These are phyloP conservation scores for Pholiota molesta DNA, from an alignment of 768 basidiomycete species.

Conservation along the genomic window DNA sequence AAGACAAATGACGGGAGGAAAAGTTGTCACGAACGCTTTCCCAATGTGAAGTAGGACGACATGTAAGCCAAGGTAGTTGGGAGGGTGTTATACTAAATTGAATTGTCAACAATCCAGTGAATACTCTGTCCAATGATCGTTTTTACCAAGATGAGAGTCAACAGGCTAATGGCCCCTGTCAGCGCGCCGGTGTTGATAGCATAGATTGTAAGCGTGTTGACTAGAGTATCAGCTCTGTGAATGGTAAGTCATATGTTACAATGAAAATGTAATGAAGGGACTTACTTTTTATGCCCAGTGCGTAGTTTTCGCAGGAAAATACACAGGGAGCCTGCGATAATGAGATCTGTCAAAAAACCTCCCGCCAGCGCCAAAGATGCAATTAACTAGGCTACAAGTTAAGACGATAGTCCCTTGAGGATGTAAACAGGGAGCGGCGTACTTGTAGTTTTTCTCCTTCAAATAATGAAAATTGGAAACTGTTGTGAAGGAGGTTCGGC, in stretches of 20 bases:
- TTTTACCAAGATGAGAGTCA: slow-evolving; percentile 39
- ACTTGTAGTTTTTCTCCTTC: slow-evolving; percentile 43
- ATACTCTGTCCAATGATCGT: background rate
- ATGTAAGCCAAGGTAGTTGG: slow-evolving; percentile 59
- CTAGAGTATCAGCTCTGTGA: slow-evolving; percentile 55
- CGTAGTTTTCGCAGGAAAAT: slow-evolving; percentile 57
- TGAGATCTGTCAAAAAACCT: slow-evolving; percentile 52
- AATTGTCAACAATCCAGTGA: slow-evolving; percentile 4
- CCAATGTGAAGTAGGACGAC: slow-evolving; percentile 59
- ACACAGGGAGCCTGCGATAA: slow-evolving; percentile 54
- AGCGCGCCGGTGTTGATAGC: slow-evolving; percentile 64
- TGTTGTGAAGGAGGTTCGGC: slow-evolving; percentile 19
- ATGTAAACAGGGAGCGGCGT: slow-evolving; percentile 10
- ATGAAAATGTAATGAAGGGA: slow-evolving; percentile 28
- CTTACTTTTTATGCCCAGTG: slow-evolving; percentile 43
- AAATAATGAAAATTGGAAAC: slow-evolving; percentile 36
- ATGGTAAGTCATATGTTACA: background rate
- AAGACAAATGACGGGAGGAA: background rate
- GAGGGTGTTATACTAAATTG: slow-evolving; percentile 51
- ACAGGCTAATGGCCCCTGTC: slow-evolving; percentile 54
- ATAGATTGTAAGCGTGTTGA: slow-evolving; percentile 58
- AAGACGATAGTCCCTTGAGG: background rate
- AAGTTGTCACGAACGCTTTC: slow-evolving; percentile 47
- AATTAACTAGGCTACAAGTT: slow-evolving; percentile 35
- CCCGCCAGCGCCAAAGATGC: slow-evolving; percentile 52